Conservation (phyloP, 768 basidiomycete species). For the Podaxis mareebaensis region DNA sequence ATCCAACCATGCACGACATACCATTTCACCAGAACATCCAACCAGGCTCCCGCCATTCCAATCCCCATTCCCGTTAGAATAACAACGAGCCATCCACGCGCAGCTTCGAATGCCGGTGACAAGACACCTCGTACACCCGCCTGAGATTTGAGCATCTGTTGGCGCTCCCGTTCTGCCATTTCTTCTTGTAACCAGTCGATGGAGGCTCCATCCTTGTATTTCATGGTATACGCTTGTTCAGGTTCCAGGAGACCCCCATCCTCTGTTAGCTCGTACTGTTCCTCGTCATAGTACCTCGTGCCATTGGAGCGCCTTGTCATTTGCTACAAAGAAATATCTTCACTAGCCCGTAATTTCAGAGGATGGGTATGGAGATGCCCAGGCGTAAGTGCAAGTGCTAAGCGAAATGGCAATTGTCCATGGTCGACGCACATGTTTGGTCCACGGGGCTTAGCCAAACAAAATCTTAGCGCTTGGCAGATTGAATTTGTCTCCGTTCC, state of each 20-base stretch:
- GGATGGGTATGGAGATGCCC: neutral
- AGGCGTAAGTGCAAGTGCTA: neutral
- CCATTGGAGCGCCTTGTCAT: neutral
- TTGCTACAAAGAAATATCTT: neutral
- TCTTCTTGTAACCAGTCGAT: constrained; percentile 75
- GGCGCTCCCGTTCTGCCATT: constrained; percentile 57
- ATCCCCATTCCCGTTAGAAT: constrained; percentile 66
- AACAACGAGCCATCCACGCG: constrained; percentile 67
- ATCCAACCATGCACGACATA: constrained; percentile 28
- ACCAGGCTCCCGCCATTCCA: constrained; percentile 67
- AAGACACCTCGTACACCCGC: constrained; percentile 58
- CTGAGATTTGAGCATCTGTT: constrained; percentile 47
- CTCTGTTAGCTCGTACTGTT: constrained; percentile 48
- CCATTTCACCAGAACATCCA: constrained; percentile 78
- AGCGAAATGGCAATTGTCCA: constrained; percentile 6
- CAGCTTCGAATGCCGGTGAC: constrained; percentile 54
- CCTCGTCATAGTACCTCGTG: constrained; percentile 17
- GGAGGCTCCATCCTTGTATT: constrained; percentile 59
- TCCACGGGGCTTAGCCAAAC: constrained; percentile 14
- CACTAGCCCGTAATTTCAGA: neutral
- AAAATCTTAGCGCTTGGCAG: neutral
- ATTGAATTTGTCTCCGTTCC: neutral
- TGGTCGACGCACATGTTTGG: neutral
- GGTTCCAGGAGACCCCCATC: constrained; percentile 36
- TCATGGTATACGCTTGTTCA: constrained; percentile 29